Base-by-base conservation (phyloP, 768 basidiomycete species). In the Tricholoma furcatifolium region DNA sequence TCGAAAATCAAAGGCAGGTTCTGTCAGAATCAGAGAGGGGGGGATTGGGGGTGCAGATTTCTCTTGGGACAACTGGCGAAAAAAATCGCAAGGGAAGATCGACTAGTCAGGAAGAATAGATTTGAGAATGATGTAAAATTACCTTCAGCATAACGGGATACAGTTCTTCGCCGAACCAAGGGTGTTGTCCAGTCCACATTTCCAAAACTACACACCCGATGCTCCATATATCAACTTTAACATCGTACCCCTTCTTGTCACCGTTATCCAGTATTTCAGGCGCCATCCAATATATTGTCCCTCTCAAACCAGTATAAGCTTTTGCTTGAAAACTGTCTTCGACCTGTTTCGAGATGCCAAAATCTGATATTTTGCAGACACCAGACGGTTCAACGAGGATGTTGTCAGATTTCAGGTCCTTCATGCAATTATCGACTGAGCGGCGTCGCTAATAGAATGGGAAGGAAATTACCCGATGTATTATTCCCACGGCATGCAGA, bases 161-260 rank as follows among this genome's bases (percentile, higher is more conserved):
- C 3, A 81, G 72, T 61, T 88, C 83, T 56, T 89, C 82, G 30
- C 85, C 82, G 42, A 74, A 77, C 95, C 95, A 98, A 6, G 95
- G 94, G 42, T 91, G 74, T 57, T 82, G 74, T n/a, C 91, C 95
- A 4, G 88, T 87, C 85, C 92, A 94, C 95, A 98, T 98, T 67
- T 98, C 95, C 45, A 94, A 75, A 12, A 92, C 84, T 32, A 98
- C 84, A 66, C 95, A 98, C 1, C 95, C 95, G 18, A 95, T 75
- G 61, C 91, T 90, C 95, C 95, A 98, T 53, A 98, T 93, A 63
- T 98, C 95, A 42, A 96, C 85, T 67, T 98, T 98, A n/a, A 83
- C 83, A 60, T 88, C 88, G 67, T 98, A 98, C 0, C 92, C 92
- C 47, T 81, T 79, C 56, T 79, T 77, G 55, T 82, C 79, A 46